These are phyloP conservation scores for Cytospora piceicola DNA, from an alignment of 2,329 filamentous ascomycete genomes.

Conservation along the genomic window DNA sequence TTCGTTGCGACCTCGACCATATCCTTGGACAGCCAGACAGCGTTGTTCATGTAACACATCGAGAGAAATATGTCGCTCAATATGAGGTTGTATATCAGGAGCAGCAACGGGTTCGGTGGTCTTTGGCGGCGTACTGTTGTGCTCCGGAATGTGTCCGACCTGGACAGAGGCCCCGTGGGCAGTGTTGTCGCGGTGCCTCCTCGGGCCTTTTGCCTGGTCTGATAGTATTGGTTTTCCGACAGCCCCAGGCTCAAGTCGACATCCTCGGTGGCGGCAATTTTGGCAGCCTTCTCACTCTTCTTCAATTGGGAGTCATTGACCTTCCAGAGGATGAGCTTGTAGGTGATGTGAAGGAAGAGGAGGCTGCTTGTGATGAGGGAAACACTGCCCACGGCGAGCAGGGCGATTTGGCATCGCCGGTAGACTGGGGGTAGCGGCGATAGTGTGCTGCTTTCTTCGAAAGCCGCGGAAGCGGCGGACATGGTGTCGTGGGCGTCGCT, in stretches of 20 bases:
- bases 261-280: background rate
- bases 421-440: constrained; percentile 34
- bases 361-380: constrained; percentile 35
- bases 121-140: constrained; percentile 34
- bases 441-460: constrained; percentile 29
- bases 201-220: constrained; percentile 19
- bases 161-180: background rate
- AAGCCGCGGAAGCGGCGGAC: constrained; percentile 2
- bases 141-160: constrained; percentile 5
- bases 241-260: constrained; percentile 38
- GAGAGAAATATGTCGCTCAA: constrained; percentile 70
- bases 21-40: constrained; percentile 59
- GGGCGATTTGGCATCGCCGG: constrained; percentile 34
- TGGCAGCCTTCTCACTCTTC: background rate
- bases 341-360: constrained; percentile 38
- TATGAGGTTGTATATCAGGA: constrained; percentile 71
- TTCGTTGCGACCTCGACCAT: constrained; percentile 56
- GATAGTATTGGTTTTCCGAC: constrained; percentile 35
- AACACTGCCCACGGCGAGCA: constrained; percentile 34
- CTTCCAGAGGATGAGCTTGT: constrained; percentile 39
- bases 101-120: constrained; percentile 67
- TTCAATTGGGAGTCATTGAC: constrained; percentile 28
- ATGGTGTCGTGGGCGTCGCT: constrained; percentile 5
- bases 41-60: constrained; percentile 65
- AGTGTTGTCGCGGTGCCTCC: background rate